Conservation (phyloP, 1,284 basidiomycete species). For the Fomitiporia mediterranea region DNA sequence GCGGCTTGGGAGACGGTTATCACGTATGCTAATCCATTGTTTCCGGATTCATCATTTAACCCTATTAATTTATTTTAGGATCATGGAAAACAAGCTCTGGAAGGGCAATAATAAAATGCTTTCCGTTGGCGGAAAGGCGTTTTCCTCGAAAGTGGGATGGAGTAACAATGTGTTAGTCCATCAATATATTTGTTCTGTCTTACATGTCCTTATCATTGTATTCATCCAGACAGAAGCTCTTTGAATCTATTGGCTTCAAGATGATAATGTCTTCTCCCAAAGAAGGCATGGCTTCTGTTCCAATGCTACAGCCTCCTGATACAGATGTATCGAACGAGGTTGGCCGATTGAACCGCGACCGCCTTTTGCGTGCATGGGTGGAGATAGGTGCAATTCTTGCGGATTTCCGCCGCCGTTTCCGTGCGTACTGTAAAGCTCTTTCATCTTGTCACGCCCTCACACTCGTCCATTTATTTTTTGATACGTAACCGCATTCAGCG, state of each 20-base stretch:
- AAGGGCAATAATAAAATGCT: constrained; percentile 57
- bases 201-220: constrained; percentile 9
- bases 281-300: constrained; percentile 27
- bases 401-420: constrained; percentile 48
- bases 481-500: constrained; percentile 24
- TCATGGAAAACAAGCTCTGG: constrained; percentile 71
- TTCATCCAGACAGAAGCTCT: constrained; percentile 43
- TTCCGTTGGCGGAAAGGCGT: constrained; percentile 48
- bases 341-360: constrained; percentile 50
- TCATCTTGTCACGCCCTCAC: neutral
- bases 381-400: constrained; percentile 63
- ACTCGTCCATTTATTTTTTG: constrained; percentile 3
- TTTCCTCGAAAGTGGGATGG: constrained; percentile 66
- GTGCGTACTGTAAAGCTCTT: constrained; percentile 32
- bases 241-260: constrained; percentile 53
- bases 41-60: constrained; percentile 23
- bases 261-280: constrained; percentile 19
- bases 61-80: constrained; percentile 35
- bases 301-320: constrained; percentile 46
- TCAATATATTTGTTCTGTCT: neutral
- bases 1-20: constrained; percentile 64
- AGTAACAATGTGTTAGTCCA: constrained; percentile 48
- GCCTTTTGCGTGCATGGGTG: constrained; percentile 70
- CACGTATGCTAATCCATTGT: constrained; percentile 39
- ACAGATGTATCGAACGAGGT: constrained; percentile 42